Conservation (phyloP, 352 stramenopile genomes). For the Phytopythium litorale region DNA sequence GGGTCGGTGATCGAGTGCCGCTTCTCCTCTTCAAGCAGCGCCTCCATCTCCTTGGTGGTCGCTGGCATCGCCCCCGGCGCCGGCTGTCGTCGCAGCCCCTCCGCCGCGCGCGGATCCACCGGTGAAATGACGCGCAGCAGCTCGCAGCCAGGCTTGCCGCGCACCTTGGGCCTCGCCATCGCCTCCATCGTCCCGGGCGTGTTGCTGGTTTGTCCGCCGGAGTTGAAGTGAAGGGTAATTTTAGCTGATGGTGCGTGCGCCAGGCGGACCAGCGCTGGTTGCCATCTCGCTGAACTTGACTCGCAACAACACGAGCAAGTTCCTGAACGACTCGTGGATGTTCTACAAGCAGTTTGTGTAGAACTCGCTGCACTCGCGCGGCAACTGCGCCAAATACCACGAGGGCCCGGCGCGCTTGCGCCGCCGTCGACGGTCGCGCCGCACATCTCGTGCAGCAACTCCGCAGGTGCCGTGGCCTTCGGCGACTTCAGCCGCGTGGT, state of each 20-base stretch:
- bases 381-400: slow-evolving; percentile 68
- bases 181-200: slow-evolving; percentile 14
- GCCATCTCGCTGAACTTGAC: slow-evolving; percentile 93
- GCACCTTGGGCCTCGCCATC: slow-evolving; percentile 30
- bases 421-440: slow-evolving; percentile 86
- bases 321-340: slow-evolving; percentile 94
- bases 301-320: slow-evolving; percentile 98
- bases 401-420: slow-evolving; percentile 59
- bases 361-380: slow-evolving; percentile 58
- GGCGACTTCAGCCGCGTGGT: slow-evolving; percentile 92
- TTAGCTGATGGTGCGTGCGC: too few relatives aligned
- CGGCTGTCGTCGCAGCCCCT: slow-evolving; percentile 41
- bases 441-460: slow-evolving; percentile 82
- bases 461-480: slow-evolving; percentile 90
- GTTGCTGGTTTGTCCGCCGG: too few relatives aligned
- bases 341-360: slow-evolving; percentile 69
- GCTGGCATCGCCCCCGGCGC: background rate
- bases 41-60: slow-evolving; percentile 28
- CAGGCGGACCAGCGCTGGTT: slow-evolving; percentile 89
- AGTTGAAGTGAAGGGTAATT: too few relatives aligned
- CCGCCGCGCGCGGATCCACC: slow-evolving; percentile 54
- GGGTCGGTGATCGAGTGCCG: slow-evolving; percentile 49
- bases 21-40: slow-evolving; percentile 66
- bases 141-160: slow-evolving; percentile 35
- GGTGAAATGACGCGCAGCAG: slow-evolving; percentile 40